Conservation (phyloP, 1,284 basidiomycete species). For the Schizophyllum amplum region DNA sequence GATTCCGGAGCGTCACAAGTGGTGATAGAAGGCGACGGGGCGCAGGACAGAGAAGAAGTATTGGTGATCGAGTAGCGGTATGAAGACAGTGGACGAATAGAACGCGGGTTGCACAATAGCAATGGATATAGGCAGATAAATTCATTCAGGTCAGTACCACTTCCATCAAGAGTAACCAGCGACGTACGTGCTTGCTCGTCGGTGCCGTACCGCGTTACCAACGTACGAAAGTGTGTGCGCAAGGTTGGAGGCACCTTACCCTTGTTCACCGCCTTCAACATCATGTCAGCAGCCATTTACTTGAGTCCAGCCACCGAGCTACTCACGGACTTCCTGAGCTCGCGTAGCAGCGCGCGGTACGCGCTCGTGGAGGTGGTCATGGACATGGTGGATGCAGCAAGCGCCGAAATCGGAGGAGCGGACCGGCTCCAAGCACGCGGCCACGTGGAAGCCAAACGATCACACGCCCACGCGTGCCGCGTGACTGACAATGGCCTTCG, state of each 20-base stretch:
- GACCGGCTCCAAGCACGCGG: neutral
- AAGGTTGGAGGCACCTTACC: neutral
- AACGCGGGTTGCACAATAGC: no score
- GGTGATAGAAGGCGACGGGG: neutral
- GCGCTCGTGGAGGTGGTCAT: slow-evolving; percentile 4
- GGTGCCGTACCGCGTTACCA: neutral
- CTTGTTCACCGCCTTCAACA: slow-evolving; percentile 5
- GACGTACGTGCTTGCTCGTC: neutral
- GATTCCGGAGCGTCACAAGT: neutral
- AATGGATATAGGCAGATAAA: no score
- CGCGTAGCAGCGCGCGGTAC: slow-evolving; percentile 32
- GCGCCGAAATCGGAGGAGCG: no score
- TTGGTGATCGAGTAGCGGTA: no score
- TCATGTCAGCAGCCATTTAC: neutral
- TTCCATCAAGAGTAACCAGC: no score
- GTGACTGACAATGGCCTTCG: no score
- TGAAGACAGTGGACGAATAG: no score
- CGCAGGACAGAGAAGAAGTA: neutral
- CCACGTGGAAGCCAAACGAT: no score
- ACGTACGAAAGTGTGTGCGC: neutral
- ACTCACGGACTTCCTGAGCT: slow-evolving; percentile 32
- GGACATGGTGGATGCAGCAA: neutral
- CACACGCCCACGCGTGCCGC: no score
- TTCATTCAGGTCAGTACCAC: no score
- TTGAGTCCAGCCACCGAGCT: neutral